Base-by-base conservation (phyloP, 1,284 basidiomycete species). In the Tylopilus sp. region DNA sequence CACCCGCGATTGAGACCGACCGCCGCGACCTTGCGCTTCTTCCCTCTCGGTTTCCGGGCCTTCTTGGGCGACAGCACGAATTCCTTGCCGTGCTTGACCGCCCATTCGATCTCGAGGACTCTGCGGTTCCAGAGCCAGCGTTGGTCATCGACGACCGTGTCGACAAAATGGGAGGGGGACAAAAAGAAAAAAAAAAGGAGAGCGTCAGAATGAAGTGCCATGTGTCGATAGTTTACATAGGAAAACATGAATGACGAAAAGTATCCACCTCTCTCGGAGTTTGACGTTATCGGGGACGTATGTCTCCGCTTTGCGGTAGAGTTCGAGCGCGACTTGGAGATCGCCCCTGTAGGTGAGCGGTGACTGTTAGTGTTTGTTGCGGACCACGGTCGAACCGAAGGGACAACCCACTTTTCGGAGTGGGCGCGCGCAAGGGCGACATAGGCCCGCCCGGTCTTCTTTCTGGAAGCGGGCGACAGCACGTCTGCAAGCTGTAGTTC, bases 281-380 rank as follows among this genome's bases (percentile, higher is more conserved):
- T 88, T 88, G 67, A 78, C 65, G 59, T 89, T 89, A 55, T 88
- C 84, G 16, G 87, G 86, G 46, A 87, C 85, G 56, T 87, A 89
- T 9, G 73, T 74, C 66, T 84, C 81, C 18, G 86, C 86, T 57
- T 85, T 85, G 57, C 81, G 78, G 59, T 88, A 89, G 15, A 88
- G 74, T 51, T 86, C 84, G 26, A 89, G 74, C 1, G 87, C 86
- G 6, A 79, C 75, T 56, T 82, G 74, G 25, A 89, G 72, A 61
- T 89, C 81, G 35, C 84, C 84, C 74, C 86, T 89, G 52, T 35
- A 49, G 2, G 12, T 4, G 10, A 31, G 2, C 13, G 26, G 30
- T 9, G 13, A 15, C 19, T 37, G n/a, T n/a, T 12, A 9, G 41
- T 30, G 11, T 7, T 25, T 30, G 11, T 7, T 25, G 18, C 15